Base-by-base conservation (phyloP, 2,329 filamentous ascomycete genomes). In the Chaetomium globosum region DNA sequence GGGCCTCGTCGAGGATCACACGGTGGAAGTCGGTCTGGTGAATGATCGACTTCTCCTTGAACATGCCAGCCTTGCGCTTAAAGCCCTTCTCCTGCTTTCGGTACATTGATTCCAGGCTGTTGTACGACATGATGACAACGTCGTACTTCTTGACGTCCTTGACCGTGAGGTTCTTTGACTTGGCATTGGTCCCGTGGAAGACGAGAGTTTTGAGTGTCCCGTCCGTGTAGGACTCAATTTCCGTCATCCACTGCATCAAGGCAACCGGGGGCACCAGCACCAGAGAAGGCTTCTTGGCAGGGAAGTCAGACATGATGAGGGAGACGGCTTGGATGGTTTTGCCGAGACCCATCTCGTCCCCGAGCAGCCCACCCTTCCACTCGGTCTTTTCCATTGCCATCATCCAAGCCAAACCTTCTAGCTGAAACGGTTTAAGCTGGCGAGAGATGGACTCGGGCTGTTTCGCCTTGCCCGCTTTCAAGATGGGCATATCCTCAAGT, bases 261-360 rank as follows among this genome's bases (percentile, higher is more conserved):
- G 94, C 94, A 49, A 97, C 94, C 0, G 94, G 94, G 0, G 94
- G 94, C 0, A 97, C 93, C 39, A 97, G 84, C 1, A 98, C 93
- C 4, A 98, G 82, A 0, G 92, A 91, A 1, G 95, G 94, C 62
- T 89, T 80, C 71, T 89, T 90, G 26, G 88, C 90, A 3, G 93
- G 94, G 73, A 91, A 97, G 75, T 98, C 93, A 0, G 94, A 97
- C 95, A 98, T 98, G 77, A 99, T 93, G 53, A 99, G 84, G 3
- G 94, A 97, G 21, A 99, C 95, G 2, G 95, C 94, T 77, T 99
- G 95, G 59, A 99, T 98, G 0, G 95, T 99, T 80, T 99, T 99
- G 58, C 95, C 95, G 79, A 99, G 91, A 7, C 95, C 95, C 95
- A 99, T 99, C 78, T 99, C 95, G 72, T 99, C 95, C 65, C 95